Evolutionary conservation across 768 basidiomycete species (phyloP), one percentile per base, ranked within the genome.

Genomic region (Mycena indigotica): DNA sequence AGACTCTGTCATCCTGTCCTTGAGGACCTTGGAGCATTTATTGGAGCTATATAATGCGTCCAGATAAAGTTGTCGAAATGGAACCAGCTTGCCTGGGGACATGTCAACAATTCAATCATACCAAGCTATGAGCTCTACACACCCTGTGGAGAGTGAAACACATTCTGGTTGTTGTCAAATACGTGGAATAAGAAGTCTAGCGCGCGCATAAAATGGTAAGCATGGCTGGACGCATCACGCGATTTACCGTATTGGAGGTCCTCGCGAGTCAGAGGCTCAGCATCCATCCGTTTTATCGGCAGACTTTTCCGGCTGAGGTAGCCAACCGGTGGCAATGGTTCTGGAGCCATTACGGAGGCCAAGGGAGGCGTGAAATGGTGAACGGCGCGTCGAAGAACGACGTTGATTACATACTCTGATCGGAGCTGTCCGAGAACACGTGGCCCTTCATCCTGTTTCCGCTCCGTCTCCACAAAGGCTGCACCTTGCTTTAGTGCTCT

Each of bases 11-110:
- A 95, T 91, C 73, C 93, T 93, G 69, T 91, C 88, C 72, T 90
- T 88, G 70, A 94, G 81, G 39, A 90, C 88, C 73, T 92, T 92
- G 64, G 92, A 93, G 70, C 88, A 93, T 77, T 88, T 92, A 70
- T 76, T 83, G 30, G 89, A 93, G 70, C 86, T 84, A 73, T 87
- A 87, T 61, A 94, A 71, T 8, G 91, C 86, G 65, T 89, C 87
- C 61, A 92, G 82, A 70, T 94, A 96, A 60, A 95, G 81, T 69
- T 93, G 88, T 66, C 83, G 81, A 69, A 96, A 95, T 65, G 85
- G 84, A 71, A 91, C 66, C 25, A 76, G 67, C 50, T 77, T 77
- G 56, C 77, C 78, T 29, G 81, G 79, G 51, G 64, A 44, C 15
- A 8, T 23, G 13, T n/a, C n/a, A n/a, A n/a, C n/a, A n/a, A n/a